Conservation (phyloP, 768 basidiomycete species). For the Mycena olivaceomarginata region DNA sequence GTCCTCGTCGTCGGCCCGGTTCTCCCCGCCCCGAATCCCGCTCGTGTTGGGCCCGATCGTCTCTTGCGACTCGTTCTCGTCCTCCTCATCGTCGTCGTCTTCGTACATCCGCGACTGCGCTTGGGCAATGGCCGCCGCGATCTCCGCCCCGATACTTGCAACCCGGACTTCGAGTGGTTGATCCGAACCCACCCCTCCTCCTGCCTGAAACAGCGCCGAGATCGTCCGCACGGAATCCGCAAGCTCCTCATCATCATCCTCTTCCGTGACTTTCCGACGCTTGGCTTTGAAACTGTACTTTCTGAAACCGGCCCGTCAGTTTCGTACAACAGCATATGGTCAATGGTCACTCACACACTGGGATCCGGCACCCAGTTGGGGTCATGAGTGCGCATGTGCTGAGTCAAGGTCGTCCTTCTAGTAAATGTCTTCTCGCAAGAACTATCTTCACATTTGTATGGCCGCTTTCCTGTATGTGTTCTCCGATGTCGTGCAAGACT, state of each 20-base stretch:
- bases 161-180: slow-evolving; percentile 79
- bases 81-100: slow-evolving; percentile 72
- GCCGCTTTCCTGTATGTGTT: slow-evolving; percentile 91
- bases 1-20: slow-evolving; percentile 64
- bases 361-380: slow-evolving; percentile 91
- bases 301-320: slow-evolving; percentile 57
- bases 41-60: slow-evolving; percentile 56
- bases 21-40: slow-evolving; percentile 71
- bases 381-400: slow-evolving; percentile 93
- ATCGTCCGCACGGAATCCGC: slow-evolving; percentile 87
- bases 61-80: slow-evolving; percentile 68
- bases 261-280: slow-evolving; percentile 72
- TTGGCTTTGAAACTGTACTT: slow-evolving; percentile 89
- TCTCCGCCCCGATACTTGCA: slow-evolving; percentile 87
- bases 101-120: slow-evolving; percentile 78
- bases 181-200: slow-evolving; percentile 57
- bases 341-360: slow-evolving; percentile 74
- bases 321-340: slow-evolving; percentile 40
- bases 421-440: slow-evolving; percentile 93
- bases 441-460: slow-evolving; percentile 90
- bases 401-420: slow-evolving; percentile 87
- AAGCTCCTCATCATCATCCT: slow-evolving; percentile 77
- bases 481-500: slow-evolving; percentile 94
- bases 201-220: slow-evolving; percentile 79
- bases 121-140: slow-evolving; percentile 87